Evolutionary conservation across 208 protist genomes (phyloP).

Genomic region (Leishmania amazonensis): DNA sequence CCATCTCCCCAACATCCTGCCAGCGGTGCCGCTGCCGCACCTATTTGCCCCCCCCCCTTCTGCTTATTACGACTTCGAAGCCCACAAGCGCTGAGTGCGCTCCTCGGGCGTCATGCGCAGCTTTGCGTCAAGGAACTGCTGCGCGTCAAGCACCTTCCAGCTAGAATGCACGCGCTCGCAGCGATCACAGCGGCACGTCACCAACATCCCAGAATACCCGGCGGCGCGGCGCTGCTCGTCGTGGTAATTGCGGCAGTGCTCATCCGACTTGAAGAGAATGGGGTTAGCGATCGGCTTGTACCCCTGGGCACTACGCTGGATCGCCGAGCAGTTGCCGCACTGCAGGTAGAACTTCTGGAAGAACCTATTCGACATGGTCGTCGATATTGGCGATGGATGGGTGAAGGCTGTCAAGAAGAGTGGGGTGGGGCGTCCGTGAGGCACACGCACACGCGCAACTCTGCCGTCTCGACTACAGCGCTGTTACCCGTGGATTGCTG

Average conservation of each 20-base stretch:
- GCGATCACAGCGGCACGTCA: constrained; percentile 64
- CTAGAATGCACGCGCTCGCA: constrained; percentile 75
- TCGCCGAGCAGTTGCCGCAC: constrained; percentile 66
- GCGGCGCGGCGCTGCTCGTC: constrained; percentile 67
- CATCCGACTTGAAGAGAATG: constrained; percentile 86
- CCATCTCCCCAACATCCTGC: background rate
- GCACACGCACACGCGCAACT: background rate
- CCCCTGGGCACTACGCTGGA: constrained; percentile 71
- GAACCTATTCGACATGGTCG: constrained; percentile 75
- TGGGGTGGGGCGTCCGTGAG: background rate
- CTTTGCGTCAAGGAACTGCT: constrained; percentile 79
- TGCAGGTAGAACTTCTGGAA: constrained; percentile 80
- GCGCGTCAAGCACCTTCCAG: constrained; percentile 73
- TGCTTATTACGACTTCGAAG: background rate
- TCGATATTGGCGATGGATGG: background rate
- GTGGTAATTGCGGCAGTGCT: constrained; percentile 81
- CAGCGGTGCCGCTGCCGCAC: background rate
- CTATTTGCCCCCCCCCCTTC: background rate
- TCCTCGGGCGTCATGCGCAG: constrained; percentile 51
- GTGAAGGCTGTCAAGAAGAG: background rate
- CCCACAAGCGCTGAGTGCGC: constrained; percentile 35
- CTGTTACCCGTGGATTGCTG: background rate
- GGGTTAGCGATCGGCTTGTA: constrained; percentile 88
- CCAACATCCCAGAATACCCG: constrained; percentile 56
- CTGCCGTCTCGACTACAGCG: background rate